Evolutionary conservation across 345 rosid species (phyloP), one percentile per base, ranked within the genome.

Genomic region (Dipteronia dyeriana): DNA sequence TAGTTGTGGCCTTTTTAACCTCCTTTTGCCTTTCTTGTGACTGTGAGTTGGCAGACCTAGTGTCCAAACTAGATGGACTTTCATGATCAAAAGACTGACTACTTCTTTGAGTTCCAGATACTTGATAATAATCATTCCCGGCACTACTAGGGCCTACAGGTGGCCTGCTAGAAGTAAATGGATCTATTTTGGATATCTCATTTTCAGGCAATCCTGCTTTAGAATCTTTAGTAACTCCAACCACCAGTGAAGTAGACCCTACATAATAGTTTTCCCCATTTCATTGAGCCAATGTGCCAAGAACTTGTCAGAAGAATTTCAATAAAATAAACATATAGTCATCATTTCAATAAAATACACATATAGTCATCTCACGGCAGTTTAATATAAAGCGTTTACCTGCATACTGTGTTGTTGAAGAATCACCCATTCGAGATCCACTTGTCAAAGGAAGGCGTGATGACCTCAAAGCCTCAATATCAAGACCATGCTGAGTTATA

Each of bases 21-120:
- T 92, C 94, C 68, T 81, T 89, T 75, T 87, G 87, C 79, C 92
- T 86, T 79, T 95, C 98, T 79, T 92, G 99, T 31, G 98, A 84
- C 79, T 91, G 97, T 9, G 95, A 88, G 76, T 87, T 88, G 76
- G 95, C 92, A 76, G 97, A 90, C 79, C 90, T 87, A 38, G 97
- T 86, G 77, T 92, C 99, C 85, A 92, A 84, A 90, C 92, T 94
- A 67, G 99, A 91, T 56, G 98, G 95, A 83, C 99, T 94, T 84
- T 90, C 99, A 63, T 90, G 97, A 82, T 96, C 98, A 77, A 88
- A 89, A 57, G 95, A 85, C 81, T 88, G 94, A 76, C 88, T 86
- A 71, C 89, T 84, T 84, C 91, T 91, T 43, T 84, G 91, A 78
- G 85, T 71, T 84, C 82, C 92, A 78, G 95, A 78, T 65, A 90